Conservation (phyloP, 179 eudicot species). For the Beta macrorhiza region DNA sequence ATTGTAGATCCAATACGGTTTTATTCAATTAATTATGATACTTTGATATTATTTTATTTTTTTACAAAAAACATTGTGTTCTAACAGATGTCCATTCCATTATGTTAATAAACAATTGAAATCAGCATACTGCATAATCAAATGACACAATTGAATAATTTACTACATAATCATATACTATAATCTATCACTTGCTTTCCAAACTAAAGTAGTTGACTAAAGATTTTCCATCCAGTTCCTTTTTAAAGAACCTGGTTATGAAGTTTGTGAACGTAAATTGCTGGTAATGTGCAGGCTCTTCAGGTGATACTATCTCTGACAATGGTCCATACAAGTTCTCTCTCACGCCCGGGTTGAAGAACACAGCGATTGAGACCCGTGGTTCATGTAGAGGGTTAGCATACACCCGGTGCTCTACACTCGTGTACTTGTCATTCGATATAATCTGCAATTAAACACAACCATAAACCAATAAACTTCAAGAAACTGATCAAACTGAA, state of each 20-base stretch:
- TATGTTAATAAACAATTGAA: too few species aligned
- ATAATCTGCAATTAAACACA: slow-evolving; percentile 42
- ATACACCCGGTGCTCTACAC: slow-evolving; percentile 68
- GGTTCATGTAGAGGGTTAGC: slow-evolving; percentile 53
- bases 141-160: too few species aligned
- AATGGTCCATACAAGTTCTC: slow-evolving; percentile 60
- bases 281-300: slow-evolving; percentile 56
- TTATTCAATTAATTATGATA: background rate
- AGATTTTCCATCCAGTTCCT: slow-evolving; percentile 64
- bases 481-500: background rate
- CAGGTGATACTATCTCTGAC: slow-evolving; percentile 49
- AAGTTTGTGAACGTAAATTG: slow-evolving; percentile 45
- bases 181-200: slow-evolving; percentile 2
- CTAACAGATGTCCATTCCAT: too few species aligned
- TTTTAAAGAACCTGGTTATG: slow-evolving; percentile 56
- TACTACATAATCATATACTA: too few species aligned
- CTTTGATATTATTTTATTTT: too few species aligned
- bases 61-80: too few species aligned
- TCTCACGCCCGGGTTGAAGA: slow-evolving; percentile 51
- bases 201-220: slow-evolving; percentile 36
- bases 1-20: too few species aligned
- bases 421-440: slow-evolving; percentile 59
- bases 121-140: too few species aligned
- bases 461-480: background rate
- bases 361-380: slow-evolving; percentile 57